Conservation (phyloP, 768 basidiomycete species). For the Kwoniella sp. region DNA sequence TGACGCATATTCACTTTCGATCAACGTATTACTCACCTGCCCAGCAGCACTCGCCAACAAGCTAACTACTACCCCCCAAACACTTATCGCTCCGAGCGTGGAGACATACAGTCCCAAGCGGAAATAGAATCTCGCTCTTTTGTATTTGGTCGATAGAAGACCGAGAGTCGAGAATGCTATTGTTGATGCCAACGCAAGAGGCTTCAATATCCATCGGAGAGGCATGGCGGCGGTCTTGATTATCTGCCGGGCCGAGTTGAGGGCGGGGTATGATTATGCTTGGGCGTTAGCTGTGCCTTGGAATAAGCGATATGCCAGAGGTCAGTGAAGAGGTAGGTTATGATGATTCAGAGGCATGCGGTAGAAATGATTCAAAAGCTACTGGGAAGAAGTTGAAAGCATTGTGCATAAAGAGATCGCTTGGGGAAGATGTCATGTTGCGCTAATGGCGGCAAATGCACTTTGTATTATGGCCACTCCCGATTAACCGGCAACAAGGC, state of each 20-base stretch:
- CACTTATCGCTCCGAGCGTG: slow-evolving; percentile 69
- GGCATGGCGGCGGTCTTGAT: slow-evolving; percentile 11
- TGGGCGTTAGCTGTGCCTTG: no score
- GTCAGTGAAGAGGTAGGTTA: no score
- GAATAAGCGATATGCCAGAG: no score
- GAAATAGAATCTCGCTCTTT: slow-evolving; percentile 60
- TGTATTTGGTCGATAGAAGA: slow-evolving; percentile 39
- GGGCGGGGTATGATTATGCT: no score
- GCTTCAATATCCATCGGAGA: slow-evolving; percentile 43
- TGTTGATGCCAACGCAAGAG: slow-evolving; percentile 44
- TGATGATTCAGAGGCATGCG: no score
- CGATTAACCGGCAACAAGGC: neutral
- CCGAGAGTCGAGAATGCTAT: slow-evolving; percentile 49
- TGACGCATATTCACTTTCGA: neutral
- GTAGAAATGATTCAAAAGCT: no score
- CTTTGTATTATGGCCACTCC: no score
- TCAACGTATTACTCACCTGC: slow-evolving; percentile 58
- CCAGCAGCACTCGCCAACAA: slow-evolving; percentile 64
- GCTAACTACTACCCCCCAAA: slow-evolving; percentile 71
- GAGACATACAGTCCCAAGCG: slow-evolving; percentile 72
- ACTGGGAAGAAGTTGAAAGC: neutral
- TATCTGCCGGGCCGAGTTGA: no score
- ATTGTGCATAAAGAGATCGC: neutral
- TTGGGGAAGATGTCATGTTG: no score
- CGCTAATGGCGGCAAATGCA: no score